A percentile compares a stretch with the other conserved stretches of the same genome.
These are phyloP conservation scores for Blastobotrys indianensis DNA, from an alignment of 1,139 yeast species.

Conservation along the genomic window DNA sequence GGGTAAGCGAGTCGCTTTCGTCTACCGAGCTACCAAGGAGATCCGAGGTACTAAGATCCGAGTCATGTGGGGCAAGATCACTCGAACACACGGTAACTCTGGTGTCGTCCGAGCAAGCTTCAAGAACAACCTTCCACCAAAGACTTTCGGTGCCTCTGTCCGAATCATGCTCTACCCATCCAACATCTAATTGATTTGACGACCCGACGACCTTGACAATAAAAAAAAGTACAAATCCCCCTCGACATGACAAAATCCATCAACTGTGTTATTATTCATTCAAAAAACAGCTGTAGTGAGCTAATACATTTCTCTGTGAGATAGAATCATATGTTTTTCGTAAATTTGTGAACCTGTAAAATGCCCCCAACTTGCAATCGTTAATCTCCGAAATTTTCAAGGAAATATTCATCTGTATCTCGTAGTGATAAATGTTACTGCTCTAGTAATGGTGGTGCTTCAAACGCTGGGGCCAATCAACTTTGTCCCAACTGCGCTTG, in stretches of 20 bases:
- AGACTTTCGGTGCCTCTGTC: constrained; percentile 99
- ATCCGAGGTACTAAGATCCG: constrained; percentile 98
- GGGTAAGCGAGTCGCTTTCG: constrained; percentile 99
- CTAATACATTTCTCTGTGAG: constrained; percentile 4
- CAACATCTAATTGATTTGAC: constrained; percentile 65
- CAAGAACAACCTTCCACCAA: constrained; percentile 98
- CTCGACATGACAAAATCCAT: no score
- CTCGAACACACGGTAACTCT: constrained; percentile 98
- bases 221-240: neutral
- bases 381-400: neutral
- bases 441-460: neutral
- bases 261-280: no score
- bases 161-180: constrained; percentile 99
- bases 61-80: constrained; percentile 93
- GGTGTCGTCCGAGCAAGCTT: constrained; percentile 99
- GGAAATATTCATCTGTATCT: neutral
- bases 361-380: neutral
- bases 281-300: neutral
- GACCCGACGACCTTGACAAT: constrained; percentile 4
- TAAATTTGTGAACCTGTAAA: neutral
- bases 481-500: neutral
- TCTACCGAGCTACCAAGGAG: constrained; percentile 98
- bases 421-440: neutral
- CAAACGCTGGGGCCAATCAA: neutral
- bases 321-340: neutral